Evolutionary conservation across 2,329 filamentous ascomycete genomes (phyloP).

Genomic region (Lachnellula subtilissima): DNA sequence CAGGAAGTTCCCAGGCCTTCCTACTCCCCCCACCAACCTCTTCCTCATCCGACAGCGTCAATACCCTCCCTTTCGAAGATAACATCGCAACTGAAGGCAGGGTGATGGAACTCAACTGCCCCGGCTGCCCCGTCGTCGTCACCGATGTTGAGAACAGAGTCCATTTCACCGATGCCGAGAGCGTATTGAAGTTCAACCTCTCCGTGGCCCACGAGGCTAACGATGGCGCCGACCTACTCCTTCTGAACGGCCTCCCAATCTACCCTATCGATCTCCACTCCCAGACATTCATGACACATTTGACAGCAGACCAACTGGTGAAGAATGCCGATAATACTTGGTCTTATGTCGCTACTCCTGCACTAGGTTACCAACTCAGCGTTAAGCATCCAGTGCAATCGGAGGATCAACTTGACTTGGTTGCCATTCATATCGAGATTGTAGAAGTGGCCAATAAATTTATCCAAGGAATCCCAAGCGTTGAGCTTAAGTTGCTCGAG

Average conservation of each 20-base stretch:
- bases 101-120: slow-evolving; percentile 47
- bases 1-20: slow-evolving; percentile 38
- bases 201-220: slow-evolving; percentile 41
- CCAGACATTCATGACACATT: slow-evolving; percentile 36
- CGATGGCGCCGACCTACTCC: slow-evolving; percentile 40
- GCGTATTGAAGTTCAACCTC: slow-evolving; percentile 48
- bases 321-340: slow-evolving; percentile 29
- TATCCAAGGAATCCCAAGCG: slow-evolving; percentile 47
- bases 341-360: slow-evolving; percentile 24
- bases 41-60: slow-evolving; percentile 38
- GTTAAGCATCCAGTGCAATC: slow-evolving; percentile 38
- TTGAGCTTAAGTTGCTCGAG: slow-evolving; percentile 60
- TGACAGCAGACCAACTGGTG: slow-evolving; percentile 44
- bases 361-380: slow-evolving; percentile 25
- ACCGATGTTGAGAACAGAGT: slow-evolving; percentile 28
- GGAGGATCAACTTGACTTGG: slow-evolving; percentile 46
- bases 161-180: slow-evolving; percentile 22
- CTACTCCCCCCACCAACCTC: slow-evolving; percentile 49
- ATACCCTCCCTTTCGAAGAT: slow-evolving; percentile 37
- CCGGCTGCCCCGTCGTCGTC: slow-evolving; percentile 44
- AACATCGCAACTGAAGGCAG: slow-evolving; percentile 35
- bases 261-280: slow-evolving; percentile 42
- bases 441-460: slow-evolving; percentile 55
- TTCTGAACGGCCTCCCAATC: slow-evolving; percentile 56
- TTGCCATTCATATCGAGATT: slow-evolving; percentile 53